Base-by-base conservation (phyloP, 495 filamentous ascomycete species). In the Parachaetomium inaequale region DNA sequence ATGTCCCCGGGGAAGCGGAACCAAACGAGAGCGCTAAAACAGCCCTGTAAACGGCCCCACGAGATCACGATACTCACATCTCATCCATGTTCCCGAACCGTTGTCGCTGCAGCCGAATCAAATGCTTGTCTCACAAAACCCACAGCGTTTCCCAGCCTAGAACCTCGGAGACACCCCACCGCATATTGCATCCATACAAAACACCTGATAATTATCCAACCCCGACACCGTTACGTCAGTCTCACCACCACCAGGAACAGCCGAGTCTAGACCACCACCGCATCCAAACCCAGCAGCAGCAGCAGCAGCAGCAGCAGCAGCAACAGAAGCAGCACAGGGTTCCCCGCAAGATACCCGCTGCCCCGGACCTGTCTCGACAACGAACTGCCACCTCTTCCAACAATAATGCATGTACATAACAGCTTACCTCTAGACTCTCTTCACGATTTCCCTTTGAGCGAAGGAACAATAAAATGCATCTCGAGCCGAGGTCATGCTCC, bases 381-480 rank as follows among this genome's bases (percentile, higher is more conserved):
- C 32, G 19, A 19, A 17, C 12, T 49, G 26, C n/a, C n/a, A n/a
- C n/a, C n/a, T n/a, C n/a, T n/a, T n/a, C n/a, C n/a, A n/a, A n/a
- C n/a, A n/a, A n/a, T n/a, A n/a, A n/a, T n/a, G n/a, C n/a, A n/a
- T n/a, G n/a, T n/a, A 19, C 26, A 15, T 34, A 34, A 11, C 31
- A 34, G 11, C 46, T 11, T 4, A 12, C 12, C 25, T 12, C 6
- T n/a, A 8, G n/a, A 23, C 12, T 2, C 4, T 21, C 12, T 12
- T 45, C 10, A 23, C 4, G 19, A 45, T 15, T 57, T 65, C 59
- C 63, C 58, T 45, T 57, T 52, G 53, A 62, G 63, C 63, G 63
- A 62, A 53, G 58, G 49, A 65, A 28, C 36, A 38, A 38, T 4
- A 34, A 19, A 6, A 32, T 19, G 28, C 52, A 31, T 17, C 15